These are phyloP conservation scores for Cladosporium oxysporum DNA, from an alignment of 2,329 filamentous ascomycete species.

Conservation along the genomic window DNA sequence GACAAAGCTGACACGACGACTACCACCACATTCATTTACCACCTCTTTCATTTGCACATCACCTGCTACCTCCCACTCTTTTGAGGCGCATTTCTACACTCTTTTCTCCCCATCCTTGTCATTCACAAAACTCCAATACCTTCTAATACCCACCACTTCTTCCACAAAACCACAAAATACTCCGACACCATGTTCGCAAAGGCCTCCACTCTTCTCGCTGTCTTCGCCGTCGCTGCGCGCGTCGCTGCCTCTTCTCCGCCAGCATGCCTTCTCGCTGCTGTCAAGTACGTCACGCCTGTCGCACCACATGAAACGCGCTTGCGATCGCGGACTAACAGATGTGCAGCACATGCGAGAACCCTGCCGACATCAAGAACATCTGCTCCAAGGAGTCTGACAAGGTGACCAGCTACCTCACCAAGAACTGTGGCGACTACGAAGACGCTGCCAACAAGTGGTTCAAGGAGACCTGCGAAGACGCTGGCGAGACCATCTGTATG, in stretches of 20 bases:
- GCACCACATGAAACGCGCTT: background rate
- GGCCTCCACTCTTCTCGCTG: constrained; percentile 44
- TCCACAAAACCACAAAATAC: constrained; percentile 14
- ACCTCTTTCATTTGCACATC: background rate
- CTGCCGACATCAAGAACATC: constrained; percentile 36
- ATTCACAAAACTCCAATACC: background rate
- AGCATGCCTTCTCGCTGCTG: constrained; percentile 53
- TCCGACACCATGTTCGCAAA: constrained; percentile 48
- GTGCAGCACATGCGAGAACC: constrained; percentile 36
- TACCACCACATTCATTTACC: constrained; percentile 15
- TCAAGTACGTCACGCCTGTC: constrained; percentile 46
- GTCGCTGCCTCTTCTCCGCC: constrained; percentile 48
- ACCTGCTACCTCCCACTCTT: constrained; percentile 19
- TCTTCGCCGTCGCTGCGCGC: constrained; percentile 48
- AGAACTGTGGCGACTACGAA: constrained; percentile 34
- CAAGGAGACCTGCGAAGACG: constrained; percentile 35
- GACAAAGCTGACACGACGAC: constrained; percentile 6
- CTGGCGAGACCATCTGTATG: constrained; percentile 36
- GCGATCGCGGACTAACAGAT: constrained; percentile 21
- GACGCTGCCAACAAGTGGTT: constrained; percentile 36
- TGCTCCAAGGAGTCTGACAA: constrained; percentile 30
- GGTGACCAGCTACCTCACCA: constrained; percentile 28
- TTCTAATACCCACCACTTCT: constrained; percentile 7
- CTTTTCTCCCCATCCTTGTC: background rate
- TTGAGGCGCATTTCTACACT: constrained; percentile 11